A percentile compares a stretch with the other conserved stretches of the same genome.
Conservation (phyloP, 768 basidiomycete genomes). For the Boletus sp. region DNA sequence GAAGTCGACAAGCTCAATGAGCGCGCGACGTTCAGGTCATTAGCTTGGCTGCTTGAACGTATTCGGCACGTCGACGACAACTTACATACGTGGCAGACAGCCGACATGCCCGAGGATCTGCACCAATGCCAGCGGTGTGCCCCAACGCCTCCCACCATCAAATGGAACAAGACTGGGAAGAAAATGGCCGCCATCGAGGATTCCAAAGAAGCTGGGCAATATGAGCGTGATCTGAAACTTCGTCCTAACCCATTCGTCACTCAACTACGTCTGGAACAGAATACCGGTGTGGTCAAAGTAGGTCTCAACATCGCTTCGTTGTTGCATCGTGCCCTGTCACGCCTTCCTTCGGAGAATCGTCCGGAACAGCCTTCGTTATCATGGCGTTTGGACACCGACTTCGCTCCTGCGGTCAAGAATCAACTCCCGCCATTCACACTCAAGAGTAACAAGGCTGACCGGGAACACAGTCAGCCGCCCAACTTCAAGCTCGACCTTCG, state of each 20-base stretch:
- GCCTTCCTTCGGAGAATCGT: constrained; percentile 60
- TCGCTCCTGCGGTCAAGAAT: constrained; percentile 58
- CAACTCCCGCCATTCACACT: constrained; percentile 65
- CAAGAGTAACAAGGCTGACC: constrained; percentile 71
- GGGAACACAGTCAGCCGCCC: constrained; percentile 70
- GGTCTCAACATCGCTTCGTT: constrained; percentile 87
- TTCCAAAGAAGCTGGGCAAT: constrained; percentile 80
- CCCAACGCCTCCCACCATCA: constrained; percentile 68
- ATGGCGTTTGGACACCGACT: constrained; percentile 83
- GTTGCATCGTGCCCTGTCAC: constrained; percentile 79
- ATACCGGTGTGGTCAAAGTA: constrained; percentile 69
- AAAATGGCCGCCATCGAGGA: constrained; percentile 74
- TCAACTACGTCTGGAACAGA: constrained; percentile 66
- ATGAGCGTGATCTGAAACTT: constrained; percentile 82
- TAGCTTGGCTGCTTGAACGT: constrained; percentile 87
- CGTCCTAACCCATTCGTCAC: constrained; percentile 86
- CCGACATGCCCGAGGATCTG: constrained; percentile 43
- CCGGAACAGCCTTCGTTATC: constrained; percentile 49
- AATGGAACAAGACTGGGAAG: constrained; percentile 66
- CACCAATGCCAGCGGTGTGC: constrained; percentile 77
- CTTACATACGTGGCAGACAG: constrained; percentile 64
- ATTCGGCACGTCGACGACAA: constrained; percentile 69
- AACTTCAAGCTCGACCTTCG: constrained; percentile 72
- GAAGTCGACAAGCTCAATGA: constrained; percentile 88
- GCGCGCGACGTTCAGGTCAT: constrained; percentile 69